Percentiles rank a stretch among this genome's conserved stretches.
These are phyloP conservation scores for Alternaria hordeiaustralica DNA, from an alignment of 2,329 filamentous ascomycete genomes.

Conservation along the genomic window DNA sequence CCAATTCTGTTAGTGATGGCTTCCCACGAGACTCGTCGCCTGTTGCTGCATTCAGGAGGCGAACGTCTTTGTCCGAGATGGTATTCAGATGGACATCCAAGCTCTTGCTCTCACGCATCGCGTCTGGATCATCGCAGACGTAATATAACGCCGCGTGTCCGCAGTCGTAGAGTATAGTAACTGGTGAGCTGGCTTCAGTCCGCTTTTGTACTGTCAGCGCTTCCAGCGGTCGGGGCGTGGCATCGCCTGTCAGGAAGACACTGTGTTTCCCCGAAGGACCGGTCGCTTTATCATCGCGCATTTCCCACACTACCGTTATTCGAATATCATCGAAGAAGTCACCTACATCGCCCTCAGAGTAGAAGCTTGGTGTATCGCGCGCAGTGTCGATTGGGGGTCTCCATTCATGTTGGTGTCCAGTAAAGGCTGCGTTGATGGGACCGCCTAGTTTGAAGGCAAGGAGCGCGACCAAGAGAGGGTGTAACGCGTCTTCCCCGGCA, in stretches of 20 bases:
- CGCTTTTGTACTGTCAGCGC: background rate
- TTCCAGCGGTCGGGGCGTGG: background rate
- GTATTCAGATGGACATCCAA: slow-evolving; percentile 18
- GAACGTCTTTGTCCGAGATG: background rate
- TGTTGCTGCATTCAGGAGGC: background rate
- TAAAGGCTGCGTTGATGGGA: slow-evolving; percentile 18
- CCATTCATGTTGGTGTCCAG: slow-evolving; percentile 15
- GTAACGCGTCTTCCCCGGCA: background rate
- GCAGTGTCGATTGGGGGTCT: background rate
- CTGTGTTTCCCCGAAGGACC: slow-evolving; percentile 10
- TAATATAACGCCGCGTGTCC: slow-evolving; percentile 17
- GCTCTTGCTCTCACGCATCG: slow-evolving; percentile 10
- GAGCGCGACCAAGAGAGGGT: slow-evolving; percentile 16
- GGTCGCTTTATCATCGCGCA: background rate
- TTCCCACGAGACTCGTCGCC: background rate
- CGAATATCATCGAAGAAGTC: slow-evolving; percentile 13
- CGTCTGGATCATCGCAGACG: slow-evolving; percentile 9
- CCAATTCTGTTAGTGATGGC: background rate
- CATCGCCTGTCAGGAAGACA: slow-evolving; percentile 12
- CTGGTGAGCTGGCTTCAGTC: background rate
- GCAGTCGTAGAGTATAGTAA: slow-evolving; percentile 16
- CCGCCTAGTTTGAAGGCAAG: slow-evolving; percentile 19
- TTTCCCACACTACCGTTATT: slow-evolving; percentile 18
- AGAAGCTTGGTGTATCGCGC: background rate
- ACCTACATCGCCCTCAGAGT: slow-evolving; percentile 14